Percentiles rank a stretch among this genome's conserved stretches.
These are phyloP conservation scores for Capronia coronata DNA, from an alignment of 2,329 filamentous ascomycete species.

Conservation along the genomic window DNA sequence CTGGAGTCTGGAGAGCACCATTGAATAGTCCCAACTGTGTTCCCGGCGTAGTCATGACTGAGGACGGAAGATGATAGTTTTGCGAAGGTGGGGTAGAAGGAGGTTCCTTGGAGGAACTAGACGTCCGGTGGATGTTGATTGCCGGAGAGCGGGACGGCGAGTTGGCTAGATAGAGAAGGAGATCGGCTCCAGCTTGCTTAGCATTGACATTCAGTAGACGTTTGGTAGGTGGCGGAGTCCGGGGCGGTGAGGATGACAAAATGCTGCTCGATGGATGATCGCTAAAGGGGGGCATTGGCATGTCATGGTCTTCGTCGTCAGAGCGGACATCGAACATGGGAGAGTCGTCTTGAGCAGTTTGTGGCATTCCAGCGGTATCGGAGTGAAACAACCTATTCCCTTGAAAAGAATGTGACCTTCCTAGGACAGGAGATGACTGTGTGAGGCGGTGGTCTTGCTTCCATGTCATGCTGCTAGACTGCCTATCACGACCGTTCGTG, in stretches of 20 bases:
- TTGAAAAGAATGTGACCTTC: slow-evolving; percentile 60
- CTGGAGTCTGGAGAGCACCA: slow-evolving; percentile 76
- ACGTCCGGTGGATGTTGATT: slow-evolving; percentile 42
- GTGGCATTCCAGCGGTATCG: slow-evolving; percentile 57
- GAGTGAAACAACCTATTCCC: slow-evolving; percentile 70
- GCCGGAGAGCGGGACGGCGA: slow-evolving; percentile 72
- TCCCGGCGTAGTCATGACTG: slow-evolving; percentile 54
- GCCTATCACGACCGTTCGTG: slow-evolving; percentile 49
- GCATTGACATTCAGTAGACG: slow-evolving; percentile 44
- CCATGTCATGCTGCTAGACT: slow-evolving; percentile 56
- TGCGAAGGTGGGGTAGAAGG: slow-evolving; percentile 72
- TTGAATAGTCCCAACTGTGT: slow-evolving; percentile 60
- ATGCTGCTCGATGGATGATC: slow-evolving; percentile 38
- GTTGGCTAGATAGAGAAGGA: slow-evolving; percentile 77
- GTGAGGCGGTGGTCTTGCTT: slow-evolving; percentile 69
- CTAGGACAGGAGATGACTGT: slow-evolving; percentile 81
- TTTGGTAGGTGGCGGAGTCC: slow-evolving; percentile 64
- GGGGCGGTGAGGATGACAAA: slow-evolving; percentile 72
- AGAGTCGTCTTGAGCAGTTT: slow-evolving; percentile 34
- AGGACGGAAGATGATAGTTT: slow-evolving; percentile 46
- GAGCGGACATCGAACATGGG: slow-evolving; percentile 35
- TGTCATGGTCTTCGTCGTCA: slow-evolving; percentile 71
- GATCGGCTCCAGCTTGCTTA: slow-evolving; percentile 73
- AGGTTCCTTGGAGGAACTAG: slow-evolving; percentile 49
- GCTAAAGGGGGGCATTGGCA: slow-evolving; percentile 70